Percentiles rank a stretch among this genome's conserved stretches.
Evolutionary conservation across 2,329 filamentous ascomycete species (phyloP).

Genomic region (Fusarium devonianum): DNA sequence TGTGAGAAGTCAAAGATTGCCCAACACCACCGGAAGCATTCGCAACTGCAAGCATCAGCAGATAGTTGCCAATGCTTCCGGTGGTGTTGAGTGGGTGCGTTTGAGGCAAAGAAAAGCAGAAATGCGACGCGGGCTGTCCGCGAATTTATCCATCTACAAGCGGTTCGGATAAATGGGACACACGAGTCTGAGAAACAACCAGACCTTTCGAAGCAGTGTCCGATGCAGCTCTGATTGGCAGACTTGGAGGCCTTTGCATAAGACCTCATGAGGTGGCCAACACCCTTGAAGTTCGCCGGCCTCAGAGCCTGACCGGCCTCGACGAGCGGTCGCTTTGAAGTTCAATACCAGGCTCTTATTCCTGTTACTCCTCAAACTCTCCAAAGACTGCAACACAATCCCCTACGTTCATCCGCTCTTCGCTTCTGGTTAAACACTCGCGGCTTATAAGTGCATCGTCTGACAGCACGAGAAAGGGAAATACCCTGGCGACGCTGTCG

Average conservation of each 20-base stretch:
- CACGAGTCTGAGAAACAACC: background rate
- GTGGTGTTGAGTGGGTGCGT: background rate
- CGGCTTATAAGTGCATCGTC: background rate
- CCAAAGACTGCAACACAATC: too few relatives aligned
- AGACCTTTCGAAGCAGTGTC: background rate
- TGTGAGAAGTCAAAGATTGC: background rate
- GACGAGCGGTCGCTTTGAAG: background rate
- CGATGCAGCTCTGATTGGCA: conserved; percentile 9
- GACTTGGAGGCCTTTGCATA: conserved; percentile 18
- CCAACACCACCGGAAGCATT: conserved; percentile 4
- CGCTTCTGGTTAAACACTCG: background rate
- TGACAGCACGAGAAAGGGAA: background rate
- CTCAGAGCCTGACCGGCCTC: conserved; percentile 13
- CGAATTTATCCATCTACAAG: conserved; percentile 10
- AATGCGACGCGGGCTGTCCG: rapidly evolving
- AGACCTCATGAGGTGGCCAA: conserved; percentile 3
- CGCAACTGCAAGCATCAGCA: background rate
- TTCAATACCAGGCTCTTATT: background rate
- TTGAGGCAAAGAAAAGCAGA: background rate
- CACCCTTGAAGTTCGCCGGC: background rate
- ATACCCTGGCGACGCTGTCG: conserved; percentile 34
- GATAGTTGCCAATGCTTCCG: background rate
- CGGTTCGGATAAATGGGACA: background rate
- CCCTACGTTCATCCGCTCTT: background rate
- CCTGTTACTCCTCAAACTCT: too few relatives aligned